These are phyloP conservation scores for Tephrocybe sp. DNA, from an alignment of 768 basidiomycete species.

Conservation along the genomic window DNA sequence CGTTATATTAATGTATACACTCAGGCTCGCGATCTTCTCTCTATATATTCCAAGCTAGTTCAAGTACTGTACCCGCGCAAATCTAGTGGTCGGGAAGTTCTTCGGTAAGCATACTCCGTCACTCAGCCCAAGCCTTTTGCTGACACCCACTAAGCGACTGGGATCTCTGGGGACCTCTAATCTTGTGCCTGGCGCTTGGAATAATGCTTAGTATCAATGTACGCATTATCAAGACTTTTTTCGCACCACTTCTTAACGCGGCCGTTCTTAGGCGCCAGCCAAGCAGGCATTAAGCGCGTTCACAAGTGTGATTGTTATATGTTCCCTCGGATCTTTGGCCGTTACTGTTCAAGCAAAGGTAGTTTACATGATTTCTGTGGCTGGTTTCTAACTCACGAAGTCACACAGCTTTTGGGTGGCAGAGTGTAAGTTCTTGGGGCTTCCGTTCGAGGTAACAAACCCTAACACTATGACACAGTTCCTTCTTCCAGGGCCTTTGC, in stretches of 20 bases:
- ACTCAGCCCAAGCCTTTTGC: not conserved
- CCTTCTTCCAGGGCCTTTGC: slow-evolving; percentile 95
- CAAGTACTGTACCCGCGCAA: slow-evolving; percentile 92
- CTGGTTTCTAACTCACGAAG: not conserved
- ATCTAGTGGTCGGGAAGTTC: slow-evolving; percentile 73
- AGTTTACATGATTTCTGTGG: not conserved
- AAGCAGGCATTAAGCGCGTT: slow-evolving; percentile 87
- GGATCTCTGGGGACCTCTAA: slow-evolving; percentile 96
- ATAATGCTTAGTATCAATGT: slow-evolving; percentile 88
- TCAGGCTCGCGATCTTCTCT: slow-evolving; percentile 84
- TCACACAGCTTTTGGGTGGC: slow-evolving; percentile 69
- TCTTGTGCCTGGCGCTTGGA: slow-evolving; percentile 77
- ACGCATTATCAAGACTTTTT: slow-evolving; percentile 18
- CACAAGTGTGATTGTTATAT: slow-evolving; percentile 91
- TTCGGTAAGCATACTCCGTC: slow-evolving; percentile 49
- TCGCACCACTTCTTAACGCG: not conserved
- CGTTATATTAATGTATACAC: slow-evolving; percentile 6
- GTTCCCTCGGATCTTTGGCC: slow-evolving; percentile 85
- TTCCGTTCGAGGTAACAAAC: not conserved
- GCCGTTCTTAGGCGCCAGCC: slow-evolving; percentile 65
- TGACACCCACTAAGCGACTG: slow-evolving; percentile 64
- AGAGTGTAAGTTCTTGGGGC: slow-evolving; percentile 59
- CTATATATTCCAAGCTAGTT: slow-evolving; percentile 89
- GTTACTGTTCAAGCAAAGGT: slow-evolving; percentile 98
- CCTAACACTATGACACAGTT: slow-evolving; percentile 41